phyloP scores from a whole-genome alignment of 768 basidiomycete genomes.

The Boletus barrowsii region DNA sequence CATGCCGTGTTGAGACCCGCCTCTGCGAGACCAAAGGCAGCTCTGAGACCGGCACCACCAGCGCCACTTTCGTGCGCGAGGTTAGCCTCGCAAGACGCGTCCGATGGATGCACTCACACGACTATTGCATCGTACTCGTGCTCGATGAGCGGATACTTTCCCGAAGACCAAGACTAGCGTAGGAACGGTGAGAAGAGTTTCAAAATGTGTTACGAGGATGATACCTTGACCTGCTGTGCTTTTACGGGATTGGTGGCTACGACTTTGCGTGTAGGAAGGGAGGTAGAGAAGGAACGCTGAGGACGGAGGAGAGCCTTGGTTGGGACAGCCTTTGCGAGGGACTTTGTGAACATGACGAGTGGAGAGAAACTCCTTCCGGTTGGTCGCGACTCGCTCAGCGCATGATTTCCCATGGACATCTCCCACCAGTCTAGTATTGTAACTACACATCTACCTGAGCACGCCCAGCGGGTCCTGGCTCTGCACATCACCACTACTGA shows the following conservation, averaged over 20 bases:
- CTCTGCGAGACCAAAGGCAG: slow-evolving; percentile 97
- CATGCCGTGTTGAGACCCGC: slow-evolving; percentile 99
- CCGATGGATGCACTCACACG: slow-evolving; percentile 63
- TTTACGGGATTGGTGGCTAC: slow-evolving; percentile 72
- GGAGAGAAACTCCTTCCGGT: slow-evolving; percentile 8
- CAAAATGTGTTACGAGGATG: slow-evolving; percentile 8
- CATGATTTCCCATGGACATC: slow-evolving; percentile 21
- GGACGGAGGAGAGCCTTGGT: slow-evolving; percentile 46
- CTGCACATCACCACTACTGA: slow-evolving; percentile 5
- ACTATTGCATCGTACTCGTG: slow-evolving; percentile 99
- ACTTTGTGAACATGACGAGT: slow-evolving; percentile 61
- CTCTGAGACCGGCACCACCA: slow-evolving; percentile 96
- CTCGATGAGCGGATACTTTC: slow-evolving; percentile 95
- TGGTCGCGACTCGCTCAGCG: slow-evolving; percentile 14
- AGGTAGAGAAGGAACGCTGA: slow-evolving; percentile 63
- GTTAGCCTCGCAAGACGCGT: slow-evolving; percentile 13
- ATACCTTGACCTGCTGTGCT: slow-evolving; percentile 80
- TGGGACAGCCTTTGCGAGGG: slow-evolving; percentile 38
- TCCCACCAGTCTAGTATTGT: neutral
- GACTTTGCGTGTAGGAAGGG: slow-evolving; percentile 56
- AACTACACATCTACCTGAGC: slow-evolving; percentile 18
- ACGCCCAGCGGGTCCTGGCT: slow-evolving; percentile 30
- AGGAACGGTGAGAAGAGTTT: slow-evolving; percentile 1
- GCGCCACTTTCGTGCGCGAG: slow-evolving; percentile 65
- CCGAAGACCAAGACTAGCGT: slow-evolving; percentile 68